Evolutionary conservation across 1,139 yeast genomes (phyloP), one percentile per base, ranked within the genome.

Genomic region (Debaryomyces coudertii): DNA sequence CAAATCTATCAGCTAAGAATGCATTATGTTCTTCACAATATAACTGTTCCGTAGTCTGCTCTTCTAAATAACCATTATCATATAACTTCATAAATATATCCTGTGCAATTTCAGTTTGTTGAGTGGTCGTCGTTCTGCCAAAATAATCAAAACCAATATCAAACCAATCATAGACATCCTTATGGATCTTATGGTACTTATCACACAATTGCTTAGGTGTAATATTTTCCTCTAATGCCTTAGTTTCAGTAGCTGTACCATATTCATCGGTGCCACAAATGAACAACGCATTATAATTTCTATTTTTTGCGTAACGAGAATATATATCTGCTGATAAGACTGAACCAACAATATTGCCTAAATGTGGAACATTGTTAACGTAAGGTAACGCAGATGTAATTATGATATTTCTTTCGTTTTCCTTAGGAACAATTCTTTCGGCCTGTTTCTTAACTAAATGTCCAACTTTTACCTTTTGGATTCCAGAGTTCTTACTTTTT

Each of bases 171-270:
- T 93, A 93, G 36, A 93, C 93, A 46, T 87, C 90, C 53, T 85
- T 79, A 68, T 93, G 99, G 54, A 93, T 79, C 50, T 78, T 78
- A 68, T 90, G 87, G 69, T 89, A 93, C 66, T 93, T 93, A 66
- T 87, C 90, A 76, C 98, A 93, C 58, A 93, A 76, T 61, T 90
- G 85, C 58, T 82, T 75, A 41, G 99, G 99, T 4, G 95, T 79
- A 50, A 89, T 85, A 38, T 87, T 85, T 62, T 93, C 98, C 68
- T 93, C 99, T 48, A 93, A 74, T 8, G 99, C 99, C 70, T 93
- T 93, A 30, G 99, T 95, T 69, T 93, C 99, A 22, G 99, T 93
- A 43, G 99, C 99, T 51, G 99, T 93, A 65, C 99, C 99, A 65
- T 93, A 95, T 70, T 93, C 99, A 65, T 93, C 99, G 31, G 99